Percentiles rank a stretch among this genome's conserved stretches.
phyloP scores from a whole-genome alignment of 1,284 basidiomycete species.

The Cryptococcus neoformans region DNA sequence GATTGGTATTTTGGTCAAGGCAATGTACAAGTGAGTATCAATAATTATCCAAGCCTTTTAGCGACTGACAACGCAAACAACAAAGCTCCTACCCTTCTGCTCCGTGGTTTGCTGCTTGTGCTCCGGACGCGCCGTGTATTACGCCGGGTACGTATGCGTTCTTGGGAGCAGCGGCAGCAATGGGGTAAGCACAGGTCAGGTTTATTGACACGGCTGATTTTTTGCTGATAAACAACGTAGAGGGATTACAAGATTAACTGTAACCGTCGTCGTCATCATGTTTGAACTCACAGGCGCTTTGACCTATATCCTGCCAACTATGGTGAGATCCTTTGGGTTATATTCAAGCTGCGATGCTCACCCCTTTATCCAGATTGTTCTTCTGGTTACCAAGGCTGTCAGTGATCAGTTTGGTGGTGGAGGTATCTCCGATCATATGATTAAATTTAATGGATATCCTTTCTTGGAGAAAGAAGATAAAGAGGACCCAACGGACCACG shows the following conservation, averaged over 20 bases:
- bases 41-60: neutral
- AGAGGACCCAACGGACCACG: slow-evolving; percentile 79
- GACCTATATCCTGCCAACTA: slow-evolving; percentile 96
- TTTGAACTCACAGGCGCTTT: slow-evolving; percentile 98
- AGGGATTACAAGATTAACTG: slow-evolving; percentile 94
- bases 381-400: slow-evolving; percentile 94
- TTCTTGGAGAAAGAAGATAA: slow-evolving; percentile 83
- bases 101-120: slow-evolving; percentile 85
- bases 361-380: slow-evolving; percentile 53
- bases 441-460: slow-evolving; percentile 94
- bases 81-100: slow-evolving; percentile 72
- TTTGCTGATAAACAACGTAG: slow-evolving; percentile 49
- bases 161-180: slow-evolving; percentile 88
- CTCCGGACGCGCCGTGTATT: slow-evolving; percentile 91
- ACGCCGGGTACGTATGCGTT: slow-evolving; percentile 98
- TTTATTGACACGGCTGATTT: no score
- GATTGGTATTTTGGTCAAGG: slow-evolving; percentile 93
- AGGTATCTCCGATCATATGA: slow-evolving; percentile 97
- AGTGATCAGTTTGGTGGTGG: slow-evolving; percentile 91
- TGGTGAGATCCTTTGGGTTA: slow-evolving; percentile 59
- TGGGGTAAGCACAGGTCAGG: slow-evolving; percentile 59
- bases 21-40: slow-evolving; percentile 70
- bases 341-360: slow-evolving; percentile 3
- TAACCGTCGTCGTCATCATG: slow-evolving; percentile 99
- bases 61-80: neutral